Conservation (phyloP, 2,329 filamentous ascomycete species). For the Pseudogymnoascus sp. region DNA sequence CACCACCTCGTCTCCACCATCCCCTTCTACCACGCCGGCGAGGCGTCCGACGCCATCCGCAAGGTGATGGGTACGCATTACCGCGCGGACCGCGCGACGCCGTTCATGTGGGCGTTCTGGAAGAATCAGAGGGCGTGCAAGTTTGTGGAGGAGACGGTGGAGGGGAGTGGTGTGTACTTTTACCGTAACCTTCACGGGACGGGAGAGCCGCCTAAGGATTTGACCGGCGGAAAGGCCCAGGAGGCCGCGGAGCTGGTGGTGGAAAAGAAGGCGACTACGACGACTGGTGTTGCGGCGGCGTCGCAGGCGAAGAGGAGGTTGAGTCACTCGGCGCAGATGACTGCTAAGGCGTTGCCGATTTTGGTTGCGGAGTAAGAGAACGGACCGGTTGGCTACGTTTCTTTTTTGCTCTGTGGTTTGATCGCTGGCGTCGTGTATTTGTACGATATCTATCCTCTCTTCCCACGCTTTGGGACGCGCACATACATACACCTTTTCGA, state of each 20-base stretch:
- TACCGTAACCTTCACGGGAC: slow-evolving; percentile 22
- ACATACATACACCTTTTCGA: not conserved
- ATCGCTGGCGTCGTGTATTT: not conserved
- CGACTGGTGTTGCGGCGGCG: not conserved
- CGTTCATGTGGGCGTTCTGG: slow-evolving; percentile 27
- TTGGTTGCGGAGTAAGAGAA: not conserved
- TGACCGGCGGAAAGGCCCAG: not conserved
- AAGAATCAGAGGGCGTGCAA: slow-evolving; percentile 22
- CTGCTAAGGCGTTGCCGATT: not conserved
- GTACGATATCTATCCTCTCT: not conserved
- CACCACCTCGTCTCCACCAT: slow-evolving; percentile 55
- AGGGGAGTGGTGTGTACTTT: slow-evolving; percentile 29
- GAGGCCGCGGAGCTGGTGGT: not conserved
- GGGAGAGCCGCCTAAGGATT: not conserved
- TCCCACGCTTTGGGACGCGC: not conserved
- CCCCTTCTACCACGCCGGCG: slow-evolving; percentile 51
- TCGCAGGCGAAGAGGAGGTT: not conserved
- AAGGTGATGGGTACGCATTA: slow-evolving; percentile 48
- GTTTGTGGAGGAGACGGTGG: slow-evolving; percentile 26
- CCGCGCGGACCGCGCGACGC: slow-evolving; percentile 31
- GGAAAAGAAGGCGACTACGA: not conserved
- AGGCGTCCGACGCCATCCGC: slow-evolving; percentile 48
- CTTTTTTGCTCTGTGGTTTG: not conserved
- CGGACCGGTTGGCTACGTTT: not conserved
- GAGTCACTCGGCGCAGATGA: slow-evolving; percentile 8